phyloP scores from a whole-genome alignment of 2,329 filamentous ascomycete species.

The Colletotrichum abscissum region DNA sequence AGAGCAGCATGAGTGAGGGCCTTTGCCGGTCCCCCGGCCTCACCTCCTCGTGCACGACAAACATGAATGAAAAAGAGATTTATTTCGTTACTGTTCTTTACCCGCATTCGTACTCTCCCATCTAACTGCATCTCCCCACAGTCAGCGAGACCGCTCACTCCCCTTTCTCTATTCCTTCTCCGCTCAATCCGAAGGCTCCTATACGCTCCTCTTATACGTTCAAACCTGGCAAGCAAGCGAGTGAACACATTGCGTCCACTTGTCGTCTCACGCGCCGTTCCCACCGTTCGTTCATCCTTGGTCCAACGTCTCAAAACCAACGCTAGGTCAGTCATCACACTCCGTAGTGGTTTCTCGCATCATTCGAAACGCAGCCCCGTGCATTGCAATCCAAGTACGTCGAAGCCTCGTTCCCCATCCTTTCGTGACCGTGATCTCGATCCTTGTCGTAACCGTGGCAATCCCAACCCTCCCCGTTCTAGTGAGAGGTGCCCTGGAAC shows the following conservation, averaged over 20 bases:
- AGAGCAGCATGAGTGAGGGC: background rate
- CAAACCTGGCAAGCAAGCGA: background rate
- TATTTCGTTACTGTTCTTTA: constrained; percentile 11
- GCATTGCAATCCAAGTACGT: background rate
- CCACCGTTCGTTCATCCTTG: background rate
- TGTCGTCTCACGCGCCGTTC: background rate
- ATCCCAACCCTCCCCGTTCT: constrained; percentile 19
- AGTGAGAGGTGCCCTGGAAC: constrained; percentile 43
- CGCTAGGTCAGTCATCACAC: background rate
- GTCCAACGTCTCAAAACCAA: constrained; percentile 20
- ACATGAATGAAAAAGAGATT: constrained; percentile 6
- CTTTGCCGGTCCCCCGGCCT: background rate
- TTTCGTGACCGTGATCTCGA: background rate
- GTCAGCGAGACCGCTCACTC: background rate
- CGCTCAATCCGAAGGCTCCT: background rate
- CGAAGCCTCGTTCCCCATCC: background rate
- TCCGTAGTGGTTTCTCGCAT: background rate
- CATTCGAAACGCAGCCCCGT: background rate
- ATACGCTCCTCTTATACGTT: constrained; percentile 1
- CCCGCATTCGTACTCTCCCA: background rate
- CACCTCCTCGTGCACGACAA: background rate
- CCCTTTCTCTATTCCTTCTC: constrained; percentile 2
- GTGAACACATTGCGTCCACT: background rate
- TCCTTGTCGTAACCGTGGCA: background rate
- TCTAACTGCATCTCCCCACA: constrained; percentile 6